Conservation (phyloP, 495 filamentous ascomycete species). For the Trichocladium antarcticum region DNA sequence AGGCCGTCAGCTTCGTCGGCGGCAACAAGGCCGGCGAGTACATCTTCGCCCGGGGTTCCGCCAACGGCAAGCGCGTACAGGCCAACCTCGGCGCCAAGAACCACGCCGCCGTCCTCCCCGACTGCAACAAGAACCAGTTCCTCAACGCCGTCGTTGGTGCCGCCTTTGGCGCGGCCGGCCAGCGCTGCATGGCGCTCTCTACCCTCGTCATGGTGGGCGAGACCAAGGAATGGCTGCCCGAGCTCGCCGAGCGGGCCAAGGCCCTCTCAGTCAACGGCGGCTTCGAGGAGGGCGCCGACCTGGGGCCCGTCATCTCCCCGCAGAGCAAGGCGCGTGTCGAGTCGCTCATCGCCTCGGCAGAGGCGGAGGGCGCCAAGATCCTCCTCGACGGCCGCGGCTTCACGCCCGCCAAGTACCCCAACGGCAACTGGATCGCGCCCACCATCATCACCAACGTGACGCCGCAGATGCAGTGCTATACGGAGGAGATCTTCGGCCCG, state of each 20-base stretch:
- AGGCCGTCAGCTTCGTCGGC: constrained; percentile 96
- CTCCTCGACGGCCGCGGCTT: constrained; percentile 85
- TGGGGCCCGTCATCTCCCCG: constrained; percentile 95
- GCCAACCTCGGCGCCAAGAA: constrained; percentile 98
- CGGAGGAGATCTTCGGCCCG: constrained; percentile 93
- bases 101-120: constrained; percentile 87
- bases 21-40: constrained; percentile 96
- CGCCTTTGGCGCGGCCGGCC: constrained; percentile 92
- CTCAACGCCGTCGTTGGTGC: constrained; percentile 90
- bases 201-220: constrained; percentile 90
- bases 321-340: constrained; percentile 87
- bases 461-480: constrained; percentile 87
- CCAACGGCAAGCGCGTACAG: constrained; percentile 87
- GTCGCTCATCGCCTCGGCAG: constrained; percentile 73
- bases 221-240: constrained; percentile 84
- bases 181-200: constrained; percentile 95
- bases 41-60: constrained; percentile 84
- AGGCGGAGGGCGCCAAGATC: constrained; percentile 88
- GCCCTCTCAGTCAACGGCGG: constrained; percentile 82
- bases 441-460: constrained; percentile 94
- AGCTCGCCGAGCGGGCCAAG: constrained; percentile 87
- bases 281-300: constrained; percentile 86
- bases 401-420: constrained; percentile 84
- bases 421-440: constrained; percentile 91
- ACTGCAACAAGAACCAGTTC: constrained; percentile 96